A percentile compares a stretch with the other conserved stretches of the same genome.
Evolutionary conservation across 768 basidiomycete genomes (phyloP).

Genomic region (Phaeotremella fagi): DNA sequence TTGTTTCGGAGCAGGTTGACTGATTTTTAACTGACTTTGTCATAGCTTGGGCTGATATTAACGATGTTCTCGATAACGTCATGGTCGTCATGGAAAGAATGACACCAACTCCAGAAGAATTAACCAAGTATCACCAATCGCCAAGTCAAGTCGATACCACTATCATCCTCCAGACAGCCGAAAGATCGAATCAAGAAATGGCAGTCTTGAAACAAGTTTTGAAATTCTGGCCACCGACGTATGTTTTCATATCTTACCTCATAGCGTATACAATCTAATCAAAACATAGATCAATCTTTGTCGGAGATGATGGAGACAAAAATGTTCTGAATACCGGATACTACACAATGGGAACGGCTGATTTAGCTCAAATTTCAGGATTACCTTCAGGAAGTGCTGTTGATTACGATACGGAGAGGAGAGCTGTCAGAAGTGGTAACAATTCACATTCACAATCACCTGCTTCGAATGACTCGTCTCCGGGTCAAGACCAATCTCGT

Average conservation of each 20-base stretch:
- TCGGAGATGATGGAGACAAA: too few relatives aligned
- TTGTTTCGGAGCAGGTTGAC: not conserved
- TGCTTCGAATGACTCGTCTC: not conserved
- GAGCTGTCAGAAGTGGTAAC: not conserved
- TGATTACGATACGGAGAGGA: not conserved
- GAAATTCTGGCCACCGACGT: constrained; percentile 17
- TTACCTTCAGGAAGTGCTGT: not conserved
- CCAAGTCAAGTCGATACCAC: not conserved
- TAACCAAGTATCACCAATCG: not conserved
- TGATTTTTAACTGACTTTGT: not conserved
- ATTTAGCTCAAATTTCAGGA: not conserved
- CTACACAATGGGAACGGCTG: not conserved
- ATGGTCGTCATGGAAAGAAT: constrained; percentile 32
- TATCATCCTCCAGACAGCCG: not conserved
- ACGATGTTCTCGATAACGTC: constrained; percentile 18
- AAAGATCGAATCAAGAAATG: not conserved
- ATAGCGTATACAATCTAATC: too few relatives aligned
- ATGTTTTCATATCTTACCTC: too few relatives aligned
- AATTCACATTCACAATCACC: not conserved
- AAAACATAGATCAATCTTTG: too few relatives aligned
- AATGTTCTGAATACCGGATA: too few relatives aligned
- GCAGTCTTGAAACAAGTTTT: constrained; percentile 1
- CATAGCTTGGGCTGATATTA: constrained; percentile 27
- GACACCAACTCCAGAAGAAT: constrained; percentile 16
- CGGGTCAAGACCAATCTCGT: not conserved